These are phyloP conservation scores for Ocimum tenuiflorum DNA, from an alignment of 257 asterid species.

Conservation along the genomic window DNA sequence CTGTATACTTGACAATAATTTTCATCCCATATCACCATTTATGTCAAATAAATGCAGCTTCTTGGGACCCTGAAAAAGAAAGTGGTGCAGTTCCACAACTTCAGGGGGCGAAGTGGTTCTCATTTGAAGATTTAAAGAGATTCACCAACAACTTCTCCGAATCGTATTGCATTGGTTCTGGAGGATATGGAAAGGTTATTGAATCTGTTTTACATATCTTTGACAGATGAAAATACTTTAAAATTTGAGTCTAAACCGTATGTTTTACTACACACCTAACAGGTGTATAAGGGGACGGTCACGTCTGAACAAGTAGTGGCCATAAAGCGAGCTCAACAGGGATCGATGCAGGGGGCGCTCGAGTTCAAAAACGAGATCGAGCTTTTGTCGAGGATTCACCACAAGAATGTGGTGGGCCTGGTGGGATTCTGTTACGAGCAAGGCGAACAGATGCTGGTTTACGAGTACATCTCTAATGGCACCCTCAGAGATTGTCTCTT, in stretches of 20 bases:
- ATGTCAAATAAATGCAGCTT: slow-evolving; percentile 43
- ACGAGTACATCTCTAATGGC: slow-evolving; percentile 77
- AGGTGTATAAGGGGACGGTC: slow-evolving; percentile 72
- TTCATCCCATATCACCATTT: not conserved
- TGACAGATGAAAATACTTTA: too few relatives aligned
- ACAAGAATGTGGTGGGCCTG: slow-evolving; percentile 75
- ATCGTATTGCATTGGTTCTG: slow-evolving; percentile 63
- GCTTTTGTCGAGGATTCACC: slow-evolving; percentile 85
- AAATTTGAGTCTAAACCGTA: too few relatives aligned
- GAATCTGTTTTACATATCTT: too few relatives aligned
- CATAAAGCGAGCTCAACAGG: slow-evolving; percentile 84
- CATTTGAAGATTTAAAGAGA: slow-evolving; percentile 66
- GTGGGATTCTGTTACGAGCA: slow-evolving; percentile 93
- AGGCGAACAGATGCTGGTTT: slow-evolving; percentile 88
- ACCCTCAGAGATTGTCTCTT: slow-evolving; percentile 63
- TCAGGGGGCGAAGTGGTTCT: slow-evolving; percentile 75
- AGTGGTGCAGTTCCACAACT: slow-evolving; percentile 76
- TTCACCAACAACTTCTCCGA: slow-evolving; percentile 65
- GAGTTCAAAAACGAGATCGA: slow-evolving; percentile 93
- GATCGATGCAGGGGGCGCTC: slow-evolving; percentile 80
- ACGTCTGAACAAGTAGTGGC: slow-evolving; percentile 60
- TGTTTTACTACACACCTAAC: not conserved
- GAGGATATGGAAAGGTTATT: slow-evolving; percentile 85
- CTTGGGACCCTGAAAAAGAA: slow-evolving; percentile 60
- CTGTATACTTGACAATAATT: not conserved